Evolutionary conservation across 1,284 basidiomycete species (phyloP), one percentile per base, ranked within the genome.

Genomic region (Ceratobasidium sp.): DNA sequence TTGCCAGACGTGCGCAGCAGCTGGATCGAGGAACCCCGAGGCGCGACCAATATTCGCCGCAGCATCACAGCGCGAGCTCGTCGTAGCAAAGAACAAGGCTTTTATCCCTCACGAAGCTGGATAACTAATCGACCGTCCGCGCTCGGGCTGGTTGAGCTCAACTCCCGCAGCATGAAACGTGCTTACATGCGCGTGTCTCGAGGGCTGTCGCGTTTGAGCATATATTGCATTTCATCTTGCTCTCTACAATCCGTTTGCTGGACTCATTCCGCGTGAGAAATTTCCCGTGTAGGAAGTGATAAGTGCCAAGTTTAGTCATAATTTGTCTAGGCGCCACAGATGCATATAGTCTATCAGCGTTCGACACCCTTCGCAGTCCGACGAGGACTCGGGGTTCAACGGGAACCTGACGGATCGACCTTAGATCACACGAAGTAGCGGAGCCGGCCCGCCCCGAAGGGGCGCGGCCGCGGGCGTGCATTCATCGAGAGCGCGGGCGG

Each of bases 51-150:
- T 4, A 57, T 57, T 33, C 59, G 26, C 33, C 20, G 59, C 9
- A 59, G 44, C 57, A 42, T 57, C 26, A 68, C 44, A 54, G 44
- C n/a, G 1, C 48, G 23, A 20, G 38, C 38, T 61, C 56, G 65
- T 59, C 69, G 52, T 61, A 54, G 69, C 66, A 38, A 26, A 50
- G 50, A 42, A 13, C 59, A 46, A n/a, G n/a, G n/a, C n/a, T n/a
- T n/a, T n/a, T n/a, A n/a, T n/a, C n/a, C n/a, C n/a, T n/a, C n/a
- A n/a, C n/a, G n/a, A n/a, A 33, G 13, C 40, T 9, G 40, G 56
- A 46, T 71, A 59, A 46, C 69, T 33, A 70, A 66, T 66, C 67
- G 52, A 57, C 69, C 69, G 69, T 59, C n/a, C 33, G 20, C 42
- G 26, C 9, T 40, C 69, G 69, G 69, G 33, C 52, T 10, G 28